Base-by-base conservation (phyloP, 2,329 filamentous ascomycete genomes). In the Harringtonia aguacate region DNA sequence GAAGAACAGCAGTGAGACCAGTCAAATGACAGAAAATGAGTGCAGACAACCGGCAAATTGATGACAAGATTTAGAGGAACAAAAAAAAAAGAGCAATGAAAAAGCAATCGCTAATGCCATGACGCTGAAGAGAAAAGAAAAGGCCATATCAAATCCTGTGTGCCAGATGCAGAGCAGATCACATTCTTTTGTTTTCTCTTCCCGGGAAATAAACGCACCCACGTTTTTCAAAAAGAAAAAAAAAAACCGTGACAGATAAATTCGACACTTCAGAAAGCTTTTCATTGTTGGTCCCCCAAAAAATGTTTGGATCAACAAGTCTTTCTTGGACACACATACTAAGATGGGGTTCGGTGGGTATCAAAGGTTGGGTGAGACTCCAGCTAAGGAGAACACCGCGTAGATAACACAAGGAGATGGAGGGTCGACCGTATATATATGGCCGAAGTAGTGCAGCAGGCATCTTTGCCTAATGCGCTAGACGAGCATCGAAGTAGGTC, bases 101-200 rank as follows among this genome's bases (percentile, higher is more conserved):
- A 27, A 27, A 10, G 7, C 61, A 61, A 61, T 66, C 65, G 65
- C 66, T 68, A 61, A 67, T 68, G 65, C 65, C 63, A 63, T 65
- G 61, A 56, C 65, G 61, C 64, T 65, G 46, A 52, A 57, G 49
- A 52, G 38, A 39, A 43, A 46, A 41, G 42, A 51, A 36, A 46
- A 36, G 27, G 29, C 44, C 36, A 41, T 38, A 42, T 43, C 50
- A 53, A 54, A 55, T 55, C 60, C 58, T 58, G 56, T 62, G 62
- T 61, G 61, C 61, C 61, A 60, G 61, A 63, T 65, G 56, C 62
- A 65, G 60, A 60, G 61, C 65, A 64, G 64, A 62, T 64, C 65
- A 62, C 61, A 59, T 61, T 58, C 58, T 64, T 62, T 50, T 49
- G 24, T 44, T 47, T 42, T 46, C 44, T 48, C 47, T 44, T 48